phyloP scores from a whole-genome alignment of 768 basidiomycete genomes.

The Amanita fuliginea region DNA sequence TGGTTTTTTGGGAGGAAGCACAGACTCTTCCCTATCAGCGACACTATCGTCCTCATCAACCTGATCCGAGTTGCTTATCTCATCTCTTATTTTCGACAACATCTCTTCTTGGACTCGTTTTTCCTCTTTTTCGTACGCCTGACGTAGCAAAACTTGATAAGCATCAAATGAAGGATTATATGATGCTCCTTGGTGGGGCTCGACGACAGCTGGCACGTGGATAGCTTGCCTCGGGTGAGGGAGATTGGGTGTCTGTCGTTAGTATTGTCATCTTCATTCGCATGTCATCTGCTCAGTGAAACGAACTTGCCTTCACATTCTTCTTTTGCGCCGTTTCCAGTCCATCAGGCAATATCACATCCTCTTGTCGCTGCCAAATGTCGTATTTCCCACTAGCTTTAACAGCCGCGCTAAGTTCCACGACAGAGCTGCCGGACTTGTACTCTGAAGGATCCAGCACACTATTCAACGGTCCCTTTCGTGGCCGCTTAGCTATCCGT shows the following conservation, averaged over 20 bases:
- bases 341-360: slow-evolving; percentile 23
- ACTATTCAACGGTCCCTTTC: slow-evolving; percentile 65
- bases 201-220: slow-evolving; percentile 48
- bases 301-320: slow-evolving; percentile 39
- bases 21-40: slow-evolving; percentile 21
- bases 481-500: slow-evolving; percentile 61
- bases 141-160: slow-evolving; percentile 58
- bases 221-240: slow-evolving; percentile 26
- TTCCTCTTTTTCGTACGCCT: slow-evolving; percentile 59
- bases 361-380: slow-evolving; percentile 38
- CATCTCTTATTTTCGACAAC: slow-evolving; percentile 40
- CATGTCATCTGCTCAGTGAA: background rate
- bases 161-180: slow-evolving; percentile 78
- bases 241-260: background rate
- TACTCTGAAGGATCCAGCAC: slow-evolving; percentile 59
- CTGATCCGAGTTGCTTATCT: slow-evolving; percentile 38
- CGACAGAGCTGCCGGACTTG: slow-evolving; percentile 49
- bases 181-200: slow-evolving; percentile 76
- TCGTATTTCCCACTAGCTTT: slow-evolving; percentile 59
- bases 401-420: slow-evolving; percentile 60
- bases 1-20: slow-evolving; percentile 23
- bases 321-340: slow-evolving; percentile 30
- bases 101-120: slow-evolving; percentile 41
- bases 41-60: slow-evolving; percentile 24
- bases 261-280: background rate